Conservation (phyloP, 495 filamentous ascomycete species). For the Bryoglossum gracile region DNA sequence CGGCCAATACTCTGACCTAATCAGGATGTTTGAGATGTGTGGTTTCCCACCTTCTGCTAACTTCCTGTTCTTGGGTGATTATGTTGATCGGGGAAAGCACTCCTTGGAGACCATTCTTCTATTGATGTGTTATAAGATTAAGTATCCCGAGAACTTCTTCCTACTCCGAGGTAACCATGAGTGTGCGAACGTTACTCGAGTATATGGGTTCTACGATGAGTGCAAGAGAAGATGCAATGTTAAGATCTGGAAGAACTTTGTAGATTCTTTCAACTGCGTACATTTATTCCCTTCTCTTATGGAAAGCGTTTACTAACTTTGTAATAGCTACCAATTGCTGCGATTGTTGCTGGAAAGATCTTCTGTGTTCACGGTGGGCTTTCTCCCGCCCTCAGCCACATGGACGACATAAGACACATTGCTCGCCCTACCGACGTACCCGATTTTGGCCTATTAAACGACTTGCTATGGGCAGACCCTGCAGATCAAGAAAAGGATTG, state of each 20-base stretch:
- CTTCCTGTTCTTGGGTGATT: constrained; percentile 94
- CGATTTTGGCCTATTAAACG: constrained; percentile 93
- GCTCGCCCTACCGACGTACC: constrained; percentile 94
- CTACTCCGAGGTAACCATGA: constrained; percentile 95
- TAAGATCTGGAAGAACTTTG: constrained; percentile 98
- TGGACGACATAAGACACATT: constrained; percentile 98
- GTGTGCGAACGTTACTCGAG: constrained; percentile 95
- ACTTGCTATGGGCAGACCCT: constrained; percentile 95
- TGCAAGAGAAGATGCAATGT: constrained; percentile 97
- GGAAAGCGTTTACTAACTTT: not conserved
- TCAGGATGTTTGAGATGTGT: constrained; percentile 98
- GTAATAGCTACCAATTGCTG: constrained; percentile 69
- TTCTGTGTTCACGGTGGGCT: constrained; percentile 98
- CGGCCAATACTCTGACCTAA: constrained; percentile 95
- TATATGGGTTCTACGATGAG: constrained; percentile 99
- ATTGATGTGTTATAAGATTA: constrained; percentile 95
- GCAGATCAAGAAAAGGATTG: constrained; percentile 97
- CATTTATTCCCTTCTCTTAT: constrained; percentile 2
- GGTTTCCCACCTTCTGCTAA: constrained; percentile 92
- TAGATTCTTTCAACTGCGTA: constrained; percentile 89
- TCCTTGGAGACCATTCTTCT: constrained; percentile 95
- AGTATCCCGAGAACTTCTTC: constrained; percentile 99
- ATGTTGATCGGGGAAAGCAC: constrained; percentile 97
- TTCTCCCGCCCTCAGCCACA: constrained; percentile 85
- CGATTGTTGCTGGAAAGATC: constrained; percentile 96